Base-by-base conservation (phyloP, 345 rosid genomes). In the Alliaria petiolata region DNA sequence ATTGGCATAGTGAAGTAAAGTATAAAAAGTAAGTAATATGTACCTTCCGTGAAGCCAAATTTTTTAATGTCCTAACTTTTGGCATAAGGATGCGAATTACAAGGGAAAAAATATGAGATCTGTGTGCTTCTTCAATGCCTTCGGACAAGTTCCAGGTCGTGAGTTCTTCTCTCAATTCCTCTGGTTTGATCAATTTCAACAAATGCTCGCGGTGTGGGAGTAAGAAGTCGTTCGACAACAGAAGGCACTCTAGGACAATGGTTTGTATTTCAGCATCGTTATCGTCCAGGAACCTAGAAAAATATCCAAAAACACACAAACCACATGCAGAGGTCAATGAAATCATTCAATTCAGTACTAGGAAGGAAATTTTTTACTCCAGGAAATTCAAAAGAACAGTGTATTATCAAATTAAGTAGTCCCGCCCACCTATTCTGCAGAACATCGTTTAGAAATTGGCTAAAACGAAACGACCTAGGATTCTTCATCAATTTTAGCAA, bases 31-130 rank as follows among this genome's bases (percentile, higher is more conserved):
- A 60, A 61, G 45, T 58, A 59, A 36, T 12, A 46, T 67, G 69
- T 79, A 93, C 98, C 90, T 91, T 93, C 61, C 96, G 85, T 55
- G 98, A 85, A 62, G 92, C 96, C 44, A 82, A 87, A 12, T 67
- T 84, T 84, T 86, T 91, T 76, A 87, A 76, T 65, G 85, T 95
- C 78, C 96, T 87, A 67, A 91, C 88, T 88, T 89, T 91, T 63
- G 97, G 95, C 80, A 85, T 80, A 77, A 91, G 81, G 72, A 91
- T 77, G 34, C 83, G 86, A 46, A 91, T 71, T 71, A 85, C 87
- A 50, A 86, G 42, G 57, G 96, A 90, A 53, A 83, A 76, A 60
- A 95, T 69, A 81, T 69, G 70, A 59, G 81, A 76, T 71, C 90
- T 85, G 74, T 95, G 95, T 56, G 78, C 77, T 49, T 85, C 91